Base-by-base conservation (phyloP, 331 rosid genomes). In the Phaseolus coccineus region DNA sequence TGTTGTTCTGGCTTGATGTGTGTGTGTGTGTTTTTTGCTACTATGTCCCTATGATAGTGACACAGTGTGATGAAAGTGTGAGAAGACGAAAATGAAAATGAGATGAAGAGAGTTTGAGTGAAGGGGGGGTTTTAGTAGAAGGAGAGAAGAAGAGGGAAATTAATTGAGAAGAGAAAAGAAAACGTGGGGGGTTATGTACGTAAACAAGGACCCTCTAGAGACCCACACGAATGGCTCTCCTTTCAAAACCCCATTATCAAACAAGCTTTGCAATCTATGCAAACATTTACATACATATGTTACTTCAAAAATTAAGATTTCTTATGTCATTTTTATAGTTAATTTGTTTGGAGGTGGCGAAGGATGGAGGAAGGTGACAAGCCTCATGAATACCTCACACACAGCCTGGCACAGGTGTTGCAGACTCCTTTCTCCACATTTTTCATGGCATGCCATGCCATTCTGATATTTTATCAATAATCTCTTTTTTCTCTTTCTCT, bases 171-270 rank as follows among this genome's bases (percentile, higher is more conserved):
- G 14, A 12, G 16, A 46, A 46, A 12, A 46, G 5, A 46, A 12
- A 46, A 46, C 51, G 51, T 46, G 51, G 51, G 2, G 51, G 51
- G 51, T 46, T 56, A 55, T 31, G 64, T 62, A 24, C 55, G 39
- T 22, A 77, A 13, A 25, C 3, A 33, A 57, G 69, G 77, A 44
- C 73, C 86, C 85, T 12, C 55, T 10, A 42, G 0, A 81, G 85
- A 44, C 86, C 82, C 83, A 77, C 93, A 88, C 87, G 90, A 79
- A 76, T 76, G 90, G 85, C 84, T 59, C 79, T 50, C 1, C 57
- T 71, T 69, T 83, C 50, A n/a, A 81, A 71, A 51, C 70, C 73
- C 15, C 58, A 73, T 83, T 78, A 56, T 80, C 68, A 30, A 6
- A 40, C 12, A 42, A 6, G 5, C 39, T 3, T 3, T 4, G 4